Conservation (phyloP, 177 flowering plant genomes). For the Telopea speciosissima region DNA sequence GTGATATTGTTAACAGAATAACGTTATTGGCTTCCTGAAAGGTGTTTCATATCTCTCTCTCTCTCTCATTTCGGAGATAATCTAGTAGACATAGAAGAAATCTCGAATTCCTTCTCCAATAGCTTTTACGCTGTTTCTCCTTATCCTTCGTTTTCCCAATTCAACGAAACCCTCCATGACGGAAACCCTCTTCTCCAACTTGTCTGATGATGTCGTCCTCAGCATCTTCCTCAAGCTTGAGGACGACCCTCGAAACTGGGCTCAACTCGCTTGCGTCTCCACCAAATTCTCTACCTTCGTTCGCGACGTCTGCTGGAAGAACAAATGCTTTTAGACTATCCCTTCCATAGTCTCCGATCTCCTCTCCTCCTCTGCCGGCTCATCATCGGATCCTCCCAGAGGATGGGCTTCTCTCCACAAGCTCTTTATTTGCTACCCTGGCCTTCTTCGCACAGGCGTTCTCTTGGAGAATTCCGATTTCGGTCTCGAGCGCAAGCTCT, state of each 20-base stretch:
- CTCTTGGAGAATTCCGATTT: conserved; percentile 83
- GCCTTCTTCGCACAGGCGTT: conserved; percentile 74
- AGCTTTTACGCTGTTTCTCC: too few species aligned
- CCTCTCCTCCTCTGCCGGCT: conserved; percentile 20
- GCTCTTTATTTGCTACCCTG: conserved; percentile 89
- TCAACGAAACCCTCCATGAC: conserved; percentile 12
- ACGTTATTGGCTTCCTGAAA: too few species aligned
- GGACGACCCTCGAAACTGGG: conserved; percentile 79
- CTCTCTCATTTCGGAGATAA: too few species aligned
- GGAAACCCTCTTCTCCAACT: conserved; percentile 32
- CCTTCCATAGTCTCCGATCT: conserved; percentile 67
- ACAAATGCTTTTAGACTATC: conserved; percentile 47
- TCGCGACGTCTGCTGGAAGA: conserved; percentile 45
- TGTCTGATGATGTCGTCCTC: conserved; percentile 74
- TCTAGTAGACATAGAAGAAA: too few species aligned
- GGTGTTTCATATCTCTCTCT: too few species aligned
- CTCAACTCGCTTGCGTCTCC: conserved; percentile 74
- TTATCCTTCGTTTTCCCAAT: too few species aligned
- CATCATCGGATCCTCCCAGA: conserved; percentile 35
- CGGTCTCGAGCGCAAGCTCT: conserved; percentile 84
- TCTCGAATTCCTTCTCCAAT: too few species aligned
- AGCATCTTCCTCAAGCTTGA: conserved; percentile 66
- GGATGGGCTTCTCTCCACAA: conserved; percentile 73
- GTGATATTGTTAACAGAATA: too few species aligned
- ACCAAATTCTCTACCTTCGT: conserved; percentile 57